phyloP scores from a whole-genome alignment of 352 stramenopile genomes.

The Pythium sp. region DNA sequence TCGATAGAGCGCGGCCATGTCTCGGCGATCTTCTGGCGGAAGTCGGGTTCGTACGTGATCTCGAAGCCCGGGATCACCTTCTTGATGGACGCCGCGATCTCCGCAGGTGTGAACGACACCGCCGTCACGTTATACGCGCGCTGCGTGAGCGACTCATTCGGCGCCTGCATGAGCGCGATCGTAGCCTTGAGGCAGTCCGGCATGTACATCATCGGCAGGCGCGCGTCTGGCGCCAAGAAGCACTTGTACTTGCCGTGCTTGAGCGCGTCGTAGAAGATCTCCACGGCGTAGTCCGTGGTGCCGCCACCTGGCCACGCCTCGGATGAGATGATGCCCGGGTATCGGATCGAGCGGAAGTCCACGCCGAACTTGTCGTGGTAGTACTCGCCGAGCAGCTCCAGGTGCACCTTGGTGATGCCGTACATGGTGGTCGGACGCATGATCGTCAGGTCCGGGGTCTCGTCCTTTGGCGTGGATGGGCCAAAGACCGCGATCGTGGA shows the following conservation, averaged over 20 bases:
- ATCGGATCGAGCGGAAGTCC: conserved; percentile 90
- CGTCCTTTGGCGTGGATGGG: conserved; percentile 78
- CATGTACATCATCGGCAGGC: conserved; percentile 95
- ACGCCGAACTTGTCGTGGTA: conserved; percentile 91
- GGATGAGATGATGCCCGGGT: conserved; percentile 89
- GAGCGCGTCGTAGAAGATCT: conserved; percentile 93
- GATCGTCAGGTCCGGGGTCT: conserved; percentile 86
- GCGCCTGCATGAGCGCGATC: conserved; percentile 74
- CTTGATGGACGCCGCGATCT: conserved; percentile 83
- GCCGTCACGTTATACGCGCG: conserved; percentile 91
- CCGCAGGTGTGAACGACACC: conserved; percentile 85
- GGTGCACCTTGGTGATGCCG: conserved; percentile 91
- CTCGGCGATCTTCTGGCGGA: conserved; percentile 89
- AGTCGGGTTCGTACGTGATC: conserved; percentile 88
- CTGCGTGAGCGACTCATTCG: conserved; percentile 66
- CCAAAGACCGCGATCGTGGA: conserved; percentile 92
- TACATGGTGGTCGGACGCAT: conserved; percentile 92
- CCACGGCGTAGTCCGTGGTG: conserved; percentile 90
- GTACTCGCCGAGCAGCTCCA: conserved; percentile 90
- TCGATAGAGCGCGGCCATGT: conserved; percentile 89
- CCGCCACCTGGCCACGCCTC: conserved; percentile 82
- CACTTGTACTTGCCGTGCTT: conserved; percentile 88
- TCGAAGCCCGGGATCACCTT: conserved; percentile 87
- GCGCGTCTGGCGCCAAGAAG: conserved; percentile 76
- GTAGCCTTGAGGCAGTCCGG: conserved; percentile 89